phyloP scores from a whole-genome alignment of 495 filamentous ascomycete species.

The Parmelia sp. region DNA sequence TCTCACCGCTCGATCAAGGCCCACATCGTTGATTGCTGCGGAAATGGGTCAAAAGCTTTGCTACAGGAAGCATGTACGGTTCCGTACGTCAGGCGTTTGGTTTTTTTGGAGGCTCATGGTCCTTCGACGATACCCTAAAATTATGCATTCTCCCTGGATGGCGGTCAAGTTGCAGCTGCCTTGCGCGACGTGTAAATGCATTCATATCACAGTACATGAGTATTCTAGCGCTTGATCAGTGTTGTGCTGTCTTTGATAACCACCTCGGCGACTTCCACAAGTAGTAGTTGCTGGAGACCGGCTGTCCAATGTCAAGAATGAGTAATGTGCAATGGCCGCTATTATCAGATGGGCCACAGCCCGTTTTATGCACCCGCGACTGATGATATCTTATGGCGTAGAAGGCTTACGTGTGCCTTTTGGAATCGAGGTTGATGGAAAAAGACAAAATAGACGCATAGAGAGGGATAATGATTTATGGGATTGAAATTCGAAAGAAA shows the following conservation, averaged over 20 bases:
- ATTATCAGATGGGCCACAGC: too few species aligned
- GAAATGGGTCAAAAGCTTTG: not conserved
- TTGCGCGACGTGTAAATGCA: not conserved
- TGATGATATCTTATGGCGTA: too few species aligned
- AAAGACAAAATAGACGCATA: too few species aligned
- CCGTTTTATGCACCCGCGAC: too few species aligned
- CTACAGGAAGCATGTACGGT: slow-evolving; percentile 8
- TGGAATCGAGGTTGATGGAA: too few species aligned
- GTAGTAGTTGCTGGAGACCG: too few species aligned
- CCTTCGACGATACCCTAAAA: slow-evolving; percentile 14
- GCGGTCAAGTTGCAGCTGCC: not conserved
- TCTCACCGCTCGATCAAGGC: slow-evolving; percentile 20
- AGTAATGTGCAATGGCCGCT: too few species aligned
- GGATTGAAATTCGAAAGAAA: too few species aligned
- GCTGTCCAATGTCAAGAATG: too few species aligned
- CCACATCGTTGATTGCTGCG: slow-evolving; percentile 21
- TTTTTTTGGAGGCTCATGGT: not conserved
- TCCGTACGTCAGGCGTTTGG: slow-evolving; percentile 1
- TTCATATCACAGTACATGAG: not conserved
- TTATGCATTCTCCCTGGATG: not conserved
- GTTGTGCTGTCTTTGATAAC: not conserved
- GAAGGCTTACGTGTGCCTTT: too few species aligned
- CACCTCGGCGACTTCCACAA: too few species aligned
- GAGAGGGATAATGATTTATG: too few species aligned
- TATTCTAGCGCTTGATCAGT: not conserved